Base-by-base conservation (phyloP, 768 basidiomycete genomes). In the Suillus subluteus region DNA sequence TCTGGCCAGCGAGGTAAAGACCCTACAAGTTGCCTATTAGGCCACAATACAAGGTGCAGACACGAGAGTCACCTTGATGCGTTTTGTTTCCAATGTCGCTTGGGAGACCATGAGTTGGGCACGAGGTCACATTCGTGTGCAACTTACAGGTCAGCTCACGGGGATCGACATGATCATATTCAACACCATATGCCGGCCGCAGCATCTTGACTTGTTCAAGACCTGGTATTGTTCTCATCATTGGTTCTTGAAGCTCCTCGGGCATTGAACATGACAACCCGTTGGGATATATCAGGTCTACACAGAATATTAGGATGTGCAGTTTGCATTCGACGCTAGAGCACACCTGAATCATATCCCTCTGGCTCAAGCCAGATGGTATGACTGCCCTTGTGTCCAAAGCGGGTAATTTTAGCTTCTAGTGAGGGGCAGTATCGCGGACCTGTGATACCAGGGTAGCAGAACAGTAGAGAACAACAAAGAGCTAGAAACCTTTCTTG, bases 361-460 rank as follows among this genome's bases (percentile, higher is more conserved):
- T 97, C 95, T 0, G 94, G 95, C 73, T 97, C 95, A 4, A 97
- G 81, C 94, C 95, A 97, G 50, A 96, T 84, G 2, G 79, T 88
- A 72, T 97, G 95, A 6, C 79, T 78, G 7, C 81, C 78, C 75
- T 91, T 94, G 67, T 91, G 79, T 4, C 85, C 85, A 74, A 96
- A 96, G 15, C 94, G 86, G 46, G 88, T 81, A 11, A 97, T 87
- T 75, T 97, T 97, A 12, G 92, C 87, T 75, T 97, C 95, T 1
- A 97, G 82, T 0, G 93, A 95, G 7, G 95, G 95, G 69, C 95
- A 97, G 75, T 97, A 97, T 23, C 95, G 86, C 6, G 95, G 95
- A 2, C 95, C 94, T 94, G 4, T 58, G 37, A 55, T 56, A 35
- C 12, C 32, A 59, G 16, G n/a, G n/a, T 59, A 62, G 48, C 46